Evolutionary conservation across 805 yeast species (phyloP).

Genomic region (Limtongia smithiae): DNA sequence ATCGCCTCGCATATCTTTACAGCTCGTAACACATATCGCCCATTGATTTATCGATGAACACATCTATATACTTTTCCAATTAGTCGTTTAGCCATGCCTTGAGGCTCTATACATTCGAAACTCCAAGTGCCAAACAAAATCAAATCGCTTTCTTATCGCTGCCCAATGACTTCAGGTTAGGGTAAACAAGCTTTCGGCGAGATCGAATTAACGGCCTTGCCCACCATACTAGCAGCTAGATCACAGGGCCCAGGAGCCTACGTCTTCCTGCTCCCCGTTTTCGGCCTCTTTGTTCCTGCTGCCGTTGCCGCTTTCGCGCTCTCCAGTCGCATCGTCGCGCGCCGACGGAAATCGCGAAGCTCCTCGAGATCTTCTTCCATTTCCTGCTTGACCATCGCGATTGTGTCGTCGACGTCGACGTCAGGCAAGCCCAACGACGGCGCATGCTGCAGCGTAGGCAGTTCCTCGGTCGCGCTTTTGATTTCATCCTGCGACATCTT

Average conservation of each 20-base stretch:
- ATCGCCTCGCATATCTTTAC: no score
- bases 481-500: conserved; percentile 37
- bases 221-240: no score
- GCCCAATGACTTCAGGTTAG: conserved; percentile 1
- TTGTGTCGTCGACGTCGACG: conserved; percentile 37
- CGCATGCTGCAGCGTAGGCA: conserved; percentile 13
- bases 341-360: conserved; percentile 33
- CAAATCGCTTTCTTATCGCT: background rate
- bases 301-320: background rate
- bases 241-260: no score
- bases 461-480: conserved; percentile 35
- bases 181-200: background rate
- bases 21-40: no score
- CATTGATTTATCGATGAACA: no score
- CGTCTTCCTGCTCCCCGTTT: background rate
- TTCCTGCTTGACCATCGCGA: conserved; percentile 35
- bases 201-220: no score
- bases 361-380: conserved; percentile 23
- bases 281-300: background rate
- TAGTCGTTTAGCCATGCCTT: no score
- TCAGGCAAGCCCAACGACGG: conserved; percentile 44
- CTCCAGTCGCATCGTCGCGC: conserved; percentile 10
- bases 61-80: no score
- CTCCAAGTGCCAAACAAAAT: background rate
- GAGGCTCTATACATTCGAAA: no score